phyloP scores from a whole-genome alignment of 139 green algal species.

The Pseudopediastrum boryanum region DNA sequence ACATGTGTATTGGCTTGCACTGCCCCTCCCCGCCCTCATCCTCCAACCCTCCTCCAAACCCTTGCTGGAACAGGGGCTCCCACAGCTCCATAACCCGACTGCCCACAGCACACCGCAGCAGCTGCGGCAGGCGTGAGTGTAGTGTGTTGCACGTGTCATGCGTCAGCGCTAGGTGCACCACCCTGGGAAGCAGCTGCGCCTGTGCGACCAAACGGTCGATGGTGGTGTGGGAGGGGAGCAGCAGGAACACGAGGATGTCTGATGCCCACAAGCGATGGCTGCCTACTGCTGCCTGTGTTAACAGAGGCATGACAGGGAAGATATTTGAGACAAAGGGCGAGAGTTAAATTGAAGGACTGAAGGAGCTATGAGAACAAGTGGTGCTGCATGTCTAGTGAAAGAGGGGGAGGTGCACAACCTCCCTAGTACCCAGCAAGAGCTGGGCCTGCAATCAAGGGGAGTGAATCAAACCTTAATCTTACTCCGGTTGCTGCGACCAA shows the following conservation, averaged over 20 bases:
- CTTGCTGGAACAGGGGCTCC: slow-evolving; percentile 26
- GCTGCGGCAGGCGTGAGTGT: slow-evolving; percentile 29
- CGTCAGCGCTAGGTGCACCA: slow-evolving; percentile 2
- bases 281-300: slow-evolving; percentile 21
- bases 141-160: slow-evolving; percentile 24
- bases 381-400: too few relatives aligned
- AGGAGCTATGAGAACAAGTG: too few relatives aligned
- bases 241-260: slow-evolving; percentile 30
- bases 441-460: background rate
- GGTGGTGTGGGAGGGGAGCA: slow-evolving; percentile 18
- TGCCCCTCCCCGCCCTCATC: background rate
- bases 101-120: slow-evolving; percentile 14
- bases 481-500: too few relatives aligned
- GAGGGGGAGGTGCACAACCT: background rate
- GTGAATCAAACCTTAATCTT: too few relatives aligned
- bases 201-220: slow-evolving; percentile 17
- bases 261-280: slow-evolving; percentile 33
- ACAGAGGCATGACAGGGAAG: background rate
- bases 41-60: background rate
- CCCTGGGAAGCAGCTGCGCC: slow-evolving; percentile 11
- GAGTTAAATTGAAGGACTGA: too few relatives aligned
- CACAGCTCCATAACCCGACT: slow-evolving; percentile 19
- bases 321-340: background rate
- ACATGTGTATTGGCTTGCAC: slow-evolving; percentile 19
- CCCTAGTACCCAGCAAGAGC: background rate